A percentile compares a stretch with the other conserved stretches of the same genome.
These are phyloP conservation scores for Picochlorum sp. DNA, from an alignment of 139 green algal species.

Conservation along the genomic window DNA sequence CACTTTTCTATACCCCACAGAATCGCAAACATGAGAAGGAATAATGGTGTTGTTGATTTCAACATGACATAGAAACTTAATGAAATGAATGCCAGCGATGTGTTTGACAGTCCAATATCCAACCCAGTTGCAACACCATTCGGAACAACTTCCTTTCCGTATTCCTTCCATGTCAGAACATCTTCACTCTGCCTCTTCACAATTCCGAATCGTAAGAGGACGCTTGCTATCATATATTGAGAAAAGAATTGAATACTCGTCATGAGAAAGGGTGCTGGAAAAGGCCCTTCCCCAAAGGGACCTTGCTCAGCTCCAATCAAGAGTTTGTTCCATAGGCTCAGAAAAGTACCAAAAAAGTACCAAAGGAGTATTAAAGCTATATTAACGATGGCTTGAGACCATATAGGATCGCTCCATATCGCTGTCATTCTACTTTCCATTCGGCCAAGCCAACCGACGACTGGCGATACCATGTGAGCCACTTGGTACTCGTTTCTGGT, in stretches of 20 bases:
- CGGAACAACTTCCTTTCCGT: slow-evolving; percentile 59
- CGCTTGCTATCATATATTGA: slow-evolving; percentile 54
- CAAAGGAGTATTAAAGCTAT: slow-evolving; percentile 15
- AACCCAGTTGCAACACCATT: slow-evolving; percentile 81
- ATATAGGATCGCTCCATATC: neutral
- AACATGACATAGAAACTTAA: slow-evolving; percentile 95
- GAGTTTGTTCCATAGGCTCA: slow-evolving; percentile 70
- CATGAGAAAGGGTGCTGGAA: slow-evolving; percentile 64
- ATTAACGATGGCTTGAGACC: neutral
- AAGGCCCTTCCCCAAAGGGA: slow-evolving; percentile 49
- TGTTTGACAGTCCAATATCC: slow-evolving; percentile 91
- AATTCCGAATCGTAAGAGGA: slow-evolving; percentile 37
- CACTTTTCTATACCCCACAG: slow-evolving; percentile 68
- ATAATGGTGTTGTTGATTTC: slow-evolving; percentile 85
- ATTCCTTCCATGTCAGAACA: slow-evolving; percentile 47
- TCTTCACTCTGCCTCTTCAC: slow-evolving; percentile 22
- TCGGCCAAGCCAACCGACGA: too few species aligned
- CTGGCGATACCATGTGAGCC: too few species aligned
- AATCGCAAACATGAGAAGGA: slow-evolving; percentile 90
- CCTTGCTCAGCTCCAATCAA: slow-evolving; percentile 59
- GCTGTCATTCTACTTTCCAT: neutral
- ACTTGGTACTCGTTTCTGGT: too few species aligned
- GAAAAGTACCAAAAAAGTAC: slow-evolving; percentile 69
- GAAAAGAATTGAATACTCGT: slow-evolving; percentile 61
- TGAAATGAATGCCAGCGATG: slow-evolving; percentile 79